These are phyloP conservation scores for Monascus ruber DNA, from an alignment of 2,329 filamentous ascomycete genomes.

Conservation along the genomic window DNA sequence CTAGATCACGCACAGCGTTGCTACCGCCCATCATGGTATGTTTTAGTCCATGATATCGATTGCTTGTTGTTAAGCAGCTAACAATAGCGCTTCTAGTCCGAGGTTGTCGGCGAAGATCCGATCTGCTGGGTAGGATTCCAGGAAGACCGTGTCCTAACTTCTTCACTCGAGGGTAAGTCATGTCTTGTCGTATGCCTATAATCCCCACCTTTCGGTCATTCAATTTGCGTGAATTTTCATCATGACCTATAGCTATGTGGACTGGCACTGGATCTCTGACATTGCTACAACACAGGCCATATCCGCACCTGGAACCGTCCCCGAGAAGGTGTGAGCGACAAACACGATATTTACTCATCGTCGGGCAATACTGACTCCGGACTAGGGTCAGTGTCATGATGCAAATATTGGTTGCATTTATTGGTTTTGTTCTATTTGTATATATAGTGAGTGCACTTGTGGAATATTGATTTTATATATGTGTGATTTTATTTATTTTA, in stretches of 20 bases:
- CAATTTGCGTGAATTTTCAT: too few species aligned
- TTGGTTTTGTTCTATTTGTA: too few species aligned
- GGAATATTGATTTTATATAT: too few species aligned
- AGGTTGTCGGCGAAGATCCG: conserved; percentile 74
- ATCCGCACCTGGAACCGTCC: conserved; percentile 65
- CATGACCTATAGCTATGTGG: too few species aligned
- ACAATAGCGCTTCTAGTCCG: conserved; percentile 45
- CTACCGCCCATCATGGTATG: conserved; percentile 80
- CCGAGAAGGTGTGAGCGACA: conserved; percentile 27
- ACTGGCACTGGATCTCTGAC: too few species aligned
- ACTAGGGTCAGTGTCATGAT: conserved; percentile 5
- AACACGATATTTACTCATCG: conserved; percentile 9
- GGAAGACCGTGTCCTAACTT: conserved; percentile 83
- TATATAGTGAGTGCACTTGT: too few species aligned
- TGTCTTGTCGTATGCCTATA: conserved; percentile 3
- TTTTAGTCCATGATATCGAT: conserved; percentile 5
- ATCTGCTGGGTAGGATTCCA: conserved; percentile 89
- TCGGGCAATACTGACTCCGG: conserved; percentile 7
- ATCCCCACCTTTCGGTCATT: background rate
- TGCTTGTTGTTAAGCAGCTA: conserved; percentile 3
- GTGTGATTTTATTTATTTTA: too few species aligned
- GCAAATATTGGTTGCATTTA: background rate
- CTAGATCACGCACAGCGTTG: conserved; percentile 71
- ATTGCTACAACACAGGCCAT: conserved; percentile 44
- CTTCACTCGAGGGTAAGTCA: conserved; percentile 71